A percentile compares a stretch with the other conserved stretches of the same genome.
Evolutionary conservation across 1,139 yeast genomes (phyloP).

Genomic region (Nematodospora anomalae): DNA sequence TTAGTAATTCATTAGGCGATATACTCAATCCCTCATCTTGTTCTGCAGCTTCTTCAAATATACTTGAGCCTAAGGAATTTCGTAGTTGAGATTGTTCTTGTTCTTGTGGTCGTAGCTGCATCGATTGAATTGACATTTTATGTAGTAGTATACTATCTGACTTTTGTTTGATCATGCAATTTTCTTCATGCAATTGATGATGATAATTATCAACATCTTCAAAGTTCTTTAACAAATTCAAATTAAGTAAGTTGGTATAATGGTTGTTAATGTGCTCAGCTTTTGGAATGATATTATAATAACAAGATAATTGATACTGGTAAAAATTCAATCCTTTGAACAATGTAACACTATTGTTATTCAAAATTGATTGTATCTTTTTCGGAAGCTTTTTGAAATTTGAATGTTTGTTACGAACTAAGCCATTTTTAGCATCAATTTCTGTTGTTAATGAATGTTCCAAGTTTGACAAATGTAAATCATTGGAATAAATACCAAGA

Average conservation of each 20-base stretch:
- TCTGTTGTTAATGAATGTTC: conserved; percentile 31
- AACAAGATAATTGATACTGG: conserved; percentile 46
- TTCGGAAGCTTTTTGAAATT: conserved; percentile 33
- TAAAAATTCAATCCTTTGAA: conserved; percentile 38
- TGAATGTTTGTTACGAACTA: conserved; percentile 24
- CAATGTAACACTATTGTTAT: conserved; percentile 32
- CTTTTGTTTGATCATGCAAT: conserved; percentile 30
- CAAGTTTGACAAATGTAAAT: conserved; percentile 38
- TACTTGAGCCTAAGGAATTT: conserved; percentile 11
- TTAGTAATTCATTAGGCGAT: conserved; percentile 13
- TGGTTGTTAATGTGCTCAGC: conserved; percentile 35
- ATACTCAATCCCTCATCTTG: conserved; percentile 16
- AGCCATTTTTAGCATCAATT: conserved; percentile 25
- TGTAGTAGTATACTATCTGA: conserved; percentile 34
- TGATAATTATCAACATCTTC: conserved; percentile 36
- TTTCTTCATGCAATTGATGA: conserved; percentile 32
- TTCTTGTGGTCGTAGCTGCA: conserved; percentile 12
- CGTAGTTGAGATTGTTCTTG: not conserved
- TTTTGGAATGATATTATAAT: conserved; percentile 36
- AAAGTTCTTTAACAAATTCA: conserved; percentile 42
- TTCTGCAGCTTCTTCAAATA: conserved; percentile 16
- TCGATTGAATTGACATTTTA: conserved; percentile 35
- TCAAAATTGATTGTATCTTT: conserved; percentile 38
- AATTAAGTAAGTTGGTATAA: conserved; percentile 34
- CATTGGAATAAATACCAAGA: conserved; percentile 39